Base-by-base conservation (phyloP, 805 yeast species). In the Teunomyces aglyptinius region DNA sequence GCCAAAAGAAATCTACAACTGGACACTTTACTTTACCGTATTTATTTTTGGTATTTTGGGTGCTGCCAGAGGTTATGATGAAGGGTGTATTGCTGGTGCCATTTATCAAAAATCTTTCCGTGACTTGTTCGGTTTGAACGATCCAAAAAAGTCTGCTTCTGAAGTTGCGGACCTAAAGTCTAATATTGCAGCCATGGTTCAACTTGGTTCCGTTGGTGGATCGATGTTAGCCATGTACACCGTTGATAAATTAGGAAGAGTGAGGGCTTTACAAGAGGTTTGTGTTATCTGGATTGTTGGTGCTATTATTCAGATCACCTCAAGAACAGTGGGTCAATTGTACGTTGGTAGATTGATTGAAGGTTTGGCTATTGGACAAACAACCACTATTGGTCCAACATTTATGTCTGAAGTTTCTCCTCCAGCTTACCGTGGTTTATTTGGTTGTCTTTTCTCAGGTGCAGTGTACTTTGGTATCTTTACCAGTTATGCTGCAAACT, bases 101-200 rank as follows among this genome's bases (percentile, higher is more conserved):
- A 63, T 75, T 16, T 67, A 75, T 8, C 81, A 75, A 53, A 48
- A 51, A 3, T 65, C 77, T 0, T 81, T 81, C 57, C 60, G 55
- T 26, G 44, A 55, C 5, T 59, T 61, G 41, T 78, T 78, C 54
- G 81, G 81, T 0, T 64, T 81, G 19, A 55, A 61, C 12, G 78
- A 77, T 52, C 55, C 65, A 4, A 50, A 53, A 19, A 70, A 69
- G 50, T 41, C 75, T 3, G 62, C 50, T 3, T 31, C 58, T 5
- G 58, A 68, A 10, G 35, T 73, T n/a, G 82, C 82, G 4, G 65
- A 75, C 50, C 58, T 76, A 50, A 71, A 70, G 50, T 76, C 82
- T 5, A 80, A 78, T 56, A 80, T 80, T 54, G 70, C 79, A 3
- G 65, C 83, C 5, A 81, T 81, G 84, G 84, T 80, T 6, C 82